Percentiles rank a stretch among this genome's conserved stretches.
Conservation (phyloP, 495 filamentous ascomycete genomes). For the Aspergillus egyptiacus region DNA sequence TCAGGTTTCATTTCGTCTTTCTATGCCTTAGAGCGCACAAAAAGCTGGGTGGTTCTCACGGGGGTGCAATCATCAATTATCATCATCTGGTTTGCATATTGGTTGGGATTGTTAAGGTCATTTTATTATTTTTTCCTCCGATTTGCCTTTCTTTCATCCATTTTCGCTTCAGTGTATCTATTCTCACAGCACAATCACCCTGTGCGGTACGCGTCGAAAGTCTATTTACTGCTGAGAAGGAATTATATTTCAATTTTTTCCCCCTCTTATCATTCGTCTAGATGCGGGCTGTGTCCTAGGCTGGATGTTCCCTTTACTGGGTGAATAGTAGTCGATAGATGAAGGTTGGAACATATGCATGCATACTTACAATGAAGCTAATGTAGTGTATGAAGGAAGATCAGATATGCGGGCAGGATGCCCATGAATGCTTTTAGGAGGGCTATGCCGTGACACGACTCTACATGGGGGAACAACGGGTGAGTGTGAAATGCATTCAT, state of each 20-base stretch:
- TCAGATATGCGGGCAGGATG: conserved; percentile 14
- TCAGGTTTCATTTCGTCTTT: not conserved
- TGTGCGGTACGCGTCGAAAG: no score
- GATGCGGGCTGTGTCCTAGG: no score
- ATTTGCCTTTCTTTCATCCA: not conserved
- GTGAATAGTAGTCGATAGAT: no score
- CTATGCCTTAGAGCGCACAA: not conserved
- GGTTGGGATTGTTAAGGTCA: not conserved
- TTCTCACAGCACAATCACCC: no score
- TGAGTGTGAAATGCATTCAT: conserved; percentile 44
- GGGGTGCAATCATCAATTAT: not conserved
- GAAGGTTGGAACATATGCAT: no score
- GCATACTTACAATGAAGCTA: no score
- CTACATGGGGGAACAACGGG: conserved; percentile 9
- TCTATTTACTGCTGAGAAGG: no score
- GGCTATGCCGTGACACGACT: not conserved
- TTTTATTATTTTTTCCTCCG: not conserved
- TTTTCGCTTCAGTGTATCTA: not conserved
- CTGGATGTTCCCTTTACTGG: no score
- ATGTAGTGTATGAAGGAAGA: not conserved
- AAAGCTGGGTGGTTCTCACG: not conserved
- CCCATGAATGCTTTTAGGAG: conserved; percentile 29
- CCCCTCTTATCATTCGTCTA: no score
- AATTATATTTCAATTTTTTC: no score
- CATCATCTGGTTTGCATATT: conserved; percentile 11